phyloP scores from a whole-genome alignment of 129 eudicot genomes.

The Helianthus tuberosus region DNA sequence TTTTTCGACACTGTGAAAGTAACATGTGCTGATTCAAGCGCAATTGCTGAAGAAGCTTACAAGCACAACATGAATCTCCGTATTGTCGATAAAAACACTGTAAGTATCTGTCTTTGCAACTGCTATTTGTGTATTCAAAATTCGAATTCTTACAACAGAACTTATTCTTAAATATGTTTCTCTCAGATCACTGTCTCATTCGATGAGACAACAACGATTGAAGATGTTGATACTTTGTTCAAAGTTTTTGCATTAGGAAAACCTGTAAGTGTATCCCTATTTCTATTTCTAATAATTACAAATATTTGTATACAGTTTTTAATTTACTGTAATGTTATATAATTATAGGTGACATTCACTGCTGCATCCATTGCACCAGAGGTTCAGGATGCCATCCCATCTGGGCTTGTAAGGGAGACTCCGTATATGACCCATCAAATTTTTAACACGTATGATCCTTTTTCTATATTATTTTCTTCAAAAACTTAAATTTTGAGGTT shows the following conservation, averaged over 20 bases:
- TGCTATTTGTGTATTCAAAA: neutral
- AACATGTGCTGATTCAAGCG: conserved; percentile 64
- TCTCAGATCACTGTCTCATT: conserved; percentile 86
- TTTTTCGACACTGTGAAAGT: conserved; percentile 96
- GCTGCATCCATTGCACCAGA: conserved; percentile 88
- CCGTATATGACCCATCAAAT: conserved; percentile 75
- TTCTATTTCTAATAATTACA: neutral
- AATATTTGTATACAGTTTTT: conserved; percentile 3
- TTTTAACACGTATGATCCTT: conserved; percentile 71
- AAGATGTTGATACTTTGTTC: conserved; percentile 88
- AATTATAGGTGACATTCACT: conserved; percentile 66
- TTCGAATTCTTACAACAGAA: neutral
- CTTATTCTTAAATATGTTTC: neutral
- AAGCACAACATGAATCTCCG: conserved; percentile 78
- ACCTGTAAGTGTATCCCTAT: conserved; percentile 53
- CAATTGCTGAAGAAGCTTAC: conserved; percentile 80
- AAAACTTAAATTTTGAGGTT: conserved; percentile 8
- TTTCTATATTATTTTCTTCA: conserved; percentile 4
- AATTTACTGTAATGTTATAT: conserved; percentile 5
- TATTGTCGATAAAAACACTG: conserved; percentile 78
- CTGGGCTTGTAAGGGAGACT: conserved; percentile 81
- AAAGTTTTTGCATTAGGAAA: conserved; percentile 79
- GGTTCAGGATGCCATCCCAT: conserved; percentile 67
- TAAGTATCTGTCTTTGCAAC: conserved; percentile 25
- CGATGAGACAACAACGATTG: conserved; percentile 92